Evolutionary conservation across 1,284 basidiomycete species (phyloP), one percentile per base, ranked within the genome.

Genomic region (Flammula alnicola): DNA sequence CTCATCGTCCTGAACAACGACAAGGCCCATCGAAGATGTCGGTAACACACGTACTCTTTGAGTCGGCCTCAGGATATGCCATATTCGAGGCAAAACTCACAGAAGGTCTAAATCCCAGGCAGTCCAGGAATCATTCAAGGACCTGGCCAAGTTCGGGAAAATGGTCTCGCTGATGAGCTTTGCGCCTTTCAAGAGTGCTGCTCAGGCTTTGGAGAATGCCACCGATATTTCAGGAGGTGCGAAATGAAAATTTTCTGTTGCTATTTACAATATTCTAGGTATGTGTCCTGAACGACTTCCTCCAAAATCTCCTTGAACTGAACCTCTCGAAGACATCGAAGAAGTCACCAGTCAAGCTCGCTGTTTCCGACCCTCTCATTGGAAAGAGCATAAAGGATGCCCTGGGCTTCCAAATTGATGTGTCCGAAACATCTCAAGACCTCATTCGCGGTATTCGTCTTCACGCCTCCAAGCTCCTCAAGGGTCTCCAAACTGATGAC

Each of bases 191-290:
- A 94, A 93, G 70, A 95, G 81, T 58, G 95, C 95, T 31, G 94
- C 93, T 1, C 91, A 98, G 69, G 97, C 96, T 22, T 77, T 99
- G 58, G 95, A 99, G 74, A 98, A 97, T 64, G 89, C 90, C 49
- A 97, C 98, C 68, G 95, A 99, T 72, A 75, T 99, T 12, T 98
- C 96, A 4, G 96, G 98, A 79, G 95, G 96, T 94, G 60, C 44
- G 77, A 47, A 7, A 0, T 14, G 39, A 39, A 44, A 29, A 31
- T 30, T 17, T 42, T n/a, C 22, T 33, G 4, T 23, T 19, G 52
- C 2, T 33, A 27, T 25, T 27, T 51, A 45, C n/a, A 30, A 27
- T 4, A 12, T 2, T 5, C 1, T 58, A 93, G 92, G 93, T 56
- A 80, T n/a, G n/a, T n/a, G n/a, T 96, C 51, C 73, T 98, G 44